Conservation (phyloP, 768 basidiomycete genomes). For the Boletus tomentosulus region DNA sequence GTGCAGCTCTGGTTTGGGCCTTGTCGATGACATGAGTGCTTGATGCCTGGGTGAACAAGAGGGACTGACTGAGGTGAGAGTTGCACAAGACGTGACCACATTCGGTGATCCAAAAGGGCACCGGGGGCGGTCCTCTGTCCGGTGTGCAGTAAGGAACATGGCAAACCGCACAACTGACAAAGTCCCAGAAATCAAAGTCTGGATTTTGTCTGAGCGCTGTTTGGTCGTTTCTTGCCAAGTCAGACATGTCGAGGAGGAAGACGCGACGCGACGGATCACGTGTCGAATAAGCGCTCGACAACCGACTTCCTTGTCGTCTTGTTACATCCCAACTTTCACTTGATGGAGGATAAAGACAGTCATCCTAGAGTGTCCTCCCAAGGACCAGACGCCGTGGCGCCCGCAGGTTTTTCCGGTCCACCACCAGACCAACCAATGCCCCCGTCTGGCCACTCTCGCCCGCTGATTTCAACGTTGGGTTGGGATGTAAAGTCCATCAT, state of each 20-base stretch:
- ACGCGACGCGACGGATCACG: constrained; percentile 23
- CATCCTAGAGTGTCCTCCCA: constrained; percentile 6
- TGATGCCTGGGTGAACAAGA: background rate
- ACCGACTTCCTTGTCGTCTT: background rate
- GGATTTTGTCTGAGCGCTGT: constrained; percentile 4
- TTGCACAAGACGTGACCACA: constrained; percentile 88
- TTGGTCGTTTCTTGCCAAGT: constrained; percentile 8
- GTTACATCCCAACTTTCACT: background rate
- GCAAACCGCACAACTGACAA: constrained; percentile 67
- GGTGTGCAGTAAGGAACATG: constrained; percentile 57
- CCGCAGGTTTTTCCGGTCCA: background rate
- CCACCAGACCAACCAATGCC: background rate
- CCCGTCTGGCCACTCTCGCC: background rate
- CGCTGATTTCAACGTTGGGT: constrained; percentile 36
- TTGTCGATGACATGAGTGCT: constrained; percentile 25
- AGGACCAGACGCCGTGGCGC: background rate
- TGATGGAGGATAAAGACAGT: background rate
- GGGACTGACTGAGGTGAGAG: constrained; percentile 66
- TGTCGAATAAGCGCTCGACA: background rate
- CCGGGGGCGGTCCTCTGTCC: constrained; percentile 46
- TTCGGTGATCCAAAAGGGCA: constrained; percentile 87
- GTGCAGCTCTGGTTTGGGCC: constrained; percentile 71
- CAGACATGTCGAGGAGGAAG: constrained; percentile 9
- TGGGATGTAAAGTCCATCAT: constrained; percentile 52
- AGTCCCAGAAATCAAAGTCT: constrained; percentile 74